These are phyloP conservation scores for Chytriomyces confervae DNA, from an alignment of 192 early-diverging fungal species.

Conservation along the genomic window DNA sequence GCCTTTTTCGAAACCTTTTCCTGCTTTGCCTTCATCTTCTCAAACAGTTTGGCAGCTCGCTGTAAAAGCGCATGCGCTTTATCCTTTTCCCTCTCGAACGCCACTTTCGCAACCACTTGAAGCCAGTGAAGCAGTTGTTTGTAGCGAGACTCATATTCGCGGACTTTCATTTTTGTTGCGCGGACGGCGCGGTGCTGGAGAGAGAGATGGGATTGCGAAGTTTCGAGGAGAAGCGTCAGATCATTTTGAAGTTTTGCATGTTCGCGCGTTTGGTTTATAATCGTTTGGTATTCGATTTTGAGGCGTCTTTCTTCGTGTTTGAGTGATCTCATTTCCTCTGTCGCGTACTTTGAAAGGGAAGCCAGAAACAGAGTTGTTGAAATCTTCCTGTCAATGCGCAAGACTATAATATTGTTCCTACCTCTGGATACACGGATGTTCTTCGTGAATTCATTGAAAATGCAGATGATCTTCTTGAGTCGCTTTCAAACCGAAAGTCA, in stretches of 20 bases:
- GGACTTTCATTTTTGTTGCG: conserved; percentile 37
- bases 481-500: background rate
- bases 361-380: background rate
- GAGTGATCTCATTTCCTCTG: conserved; percentile 21
- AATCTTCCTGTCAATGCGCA: background rate
- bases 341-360: background rate
- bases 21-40: conserved; percentile 26
- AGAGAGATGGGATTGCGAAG: conserved; percentile 1
- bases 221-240: conserved; percentile 25
- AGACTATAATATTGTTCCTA: background rate
- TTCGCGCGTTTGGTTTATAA: conserved; percentile 16
- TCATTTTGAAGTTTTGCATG: conserved; percentile 24
- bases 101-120: conserved; percentile 38
- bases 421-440: background rate
- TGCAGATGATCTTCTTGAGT: background rate
- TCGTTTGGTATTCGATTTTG: conserved; percentile 29
- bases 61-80: conserved; percentile 32
- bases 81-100: conserved; percentile 39
- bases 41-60: conserved; percentile 17
- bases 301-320: conserved; percentile 23
- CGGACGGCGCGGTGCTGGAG: conserved; percentile 26
- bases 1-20: conserved; percentile 15
- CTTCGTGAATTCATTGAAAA: background rate
- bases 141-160: conserved; percentile 33
- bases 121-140: conserved; percentile 37